Base-by-base conservation (phyloP, 805 yeast species). In the Lipomyces starkeyi region DNA sequence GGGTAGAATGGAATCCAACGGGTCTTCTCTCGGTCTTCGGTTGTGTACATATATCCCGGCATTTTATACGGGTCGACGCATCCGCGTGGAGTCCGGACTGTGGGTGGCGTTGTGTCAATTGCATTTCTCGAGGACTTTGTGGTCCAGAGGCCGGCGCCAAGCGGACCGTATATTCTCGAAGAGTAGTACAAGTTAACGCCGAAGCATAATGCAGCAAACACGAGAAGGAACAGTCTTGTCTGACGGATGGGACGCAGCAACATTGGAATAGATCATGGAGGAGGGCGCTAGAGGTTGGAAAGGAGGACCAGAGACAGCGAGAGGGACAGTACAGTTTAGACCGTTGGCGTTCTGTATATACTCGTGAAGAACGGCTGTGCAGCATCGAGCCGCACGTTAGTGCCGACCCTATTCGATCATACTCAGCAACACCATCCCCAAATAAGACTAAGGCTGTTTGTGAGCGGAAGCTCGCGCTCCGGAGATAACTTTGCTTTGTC, bases 1-100 rank as follows among this genome's bases (percentile, higher is more conserved):
- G 22, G 55, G 57, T 62, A 62, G 37, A 62, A 62, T 11, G 69
- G 69, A 8, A 65, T 40, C 63, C 63, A 65, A 9, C 61, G 62
- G 22, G 58, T 58, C n/a, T 34, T 40, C 14, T 58, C 22, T 49
- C n/a, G 11, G 29, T 17, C 32, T 40, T 4, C 14, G 47, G n/a
- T 22, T 5, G 20, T 40, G 25, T 40, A 27, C 11, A 65, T 40
- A 35, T 61, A 65, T 11, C 69, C 69, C 9, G 69, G 69, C 20
- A 40, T 29, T 11, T 63, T 63, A 29, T 65, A 65, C 4, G 69
- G 63, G 43, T 65, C 69, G 6, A 37, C 29, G 29, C 69, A 65
- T 35, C 52, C n/a, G 17, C 22, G 49, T 3, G 49, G 49, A 17
- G 22, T 43, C 49, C 59, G 17, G 20, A 37, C 22, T 20, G n/a